Conservation (phyloP, 1,139 yeast genomes). For the Meyerozyma elateridarum region DNA sequence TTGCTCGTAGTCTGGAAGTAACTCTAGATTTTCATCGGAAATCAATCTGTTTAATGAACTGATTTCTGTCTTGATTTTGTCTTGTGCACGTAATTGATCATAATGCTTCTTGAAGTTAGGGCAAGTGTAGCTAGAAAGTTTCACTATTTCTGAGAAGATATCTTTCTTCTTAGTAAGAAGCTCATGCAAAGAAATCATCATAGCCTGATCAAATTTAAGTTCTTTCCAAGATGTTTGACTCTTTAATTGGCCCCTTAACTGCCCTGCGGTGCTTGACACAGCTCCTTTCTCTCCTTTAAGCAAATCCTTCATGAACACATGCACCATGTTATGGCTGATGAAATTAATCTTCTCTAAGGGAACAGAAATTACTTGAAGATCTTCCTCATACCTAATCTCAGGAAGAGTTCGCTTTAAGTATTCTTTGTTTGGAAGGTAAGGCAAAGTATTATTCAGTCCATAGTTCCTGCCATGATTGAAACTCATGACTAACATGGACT, state of each 20-base stretch:
- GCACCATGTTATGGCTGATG: conserved; percentile 42
- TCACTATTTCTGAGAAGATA: conserved; percentile 29
- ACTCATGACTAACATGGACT: conserved; percentile 33
- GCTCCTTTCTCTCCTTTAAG: conserved; percentile 41
- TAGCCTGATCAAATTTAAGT: conserved; percentile 35
- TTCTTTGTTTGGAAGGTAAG: conserved; percentile 43
- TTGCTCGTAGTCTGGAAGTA: conserved; percentile 91
- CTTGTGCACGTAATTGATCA: conserved; percentile 42
- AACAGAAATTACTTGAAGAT: conserved; percentile 39
- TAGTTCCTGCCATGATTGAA: conserved; percentile 42
- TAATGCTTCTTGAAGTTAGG: conserved; percentile 46
- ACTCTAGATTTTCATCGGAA: conserved; percentile 83
- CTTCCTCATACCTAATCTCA: conserved; percentile 28
- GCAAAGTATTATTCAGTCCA: conserved; percentile 36
- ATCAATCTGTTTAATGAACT: conserved; percentile 54
- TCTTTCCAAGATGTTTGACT: conserved; percentile 47
- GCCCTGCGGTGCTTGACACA: conserved; percentile 35
- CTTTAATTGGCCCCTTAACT: conserved; percentile 34
- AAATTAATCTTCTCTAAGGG: conserved; percentile 47
- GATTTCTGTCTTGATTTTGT: conserved; percentile 46
- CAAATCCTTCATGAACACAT: conserved; percentile 37
- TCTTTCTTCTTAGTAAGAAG: conserved; percentile 41
- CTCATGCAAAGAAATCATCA: conserved; percentile 53
- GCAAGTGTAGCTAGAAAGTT: conserved; percentile 23
- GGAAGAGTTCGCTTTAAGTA: conserved; percentile 26